Percentiles rank a stretch among this genome's conserved stretches.
These are phyloP conservation scores for Cymbopogon flexuosus DNA, from an alignment of 202 grass and related monocot species.

Conservation along the genomic window DNA sequence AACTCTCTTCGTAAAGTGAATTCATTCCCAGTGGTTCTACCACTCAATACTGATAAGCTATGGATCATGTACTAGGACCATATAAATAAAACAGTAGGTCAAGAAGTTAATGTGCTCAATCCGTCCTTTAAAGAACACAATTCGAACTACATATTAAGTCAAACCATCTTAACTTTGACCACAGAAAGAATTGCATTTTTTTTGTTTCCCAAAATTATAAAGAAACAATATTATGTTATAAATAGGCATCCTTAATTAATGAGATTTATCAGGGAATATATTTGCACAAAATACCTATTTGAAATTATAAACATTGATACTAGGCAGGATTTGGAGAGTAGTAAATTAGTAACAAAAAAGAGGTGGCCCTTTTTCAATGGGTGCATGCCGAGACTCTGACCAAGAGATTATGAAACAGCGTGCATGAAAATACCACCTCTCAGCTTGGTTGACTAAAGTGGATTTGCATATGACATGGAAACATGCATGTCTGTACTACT, in stretches of 20 bases:
- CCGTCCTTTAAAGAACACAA: accelerated
- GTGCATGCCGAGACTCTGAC: conserved; percentile 46
- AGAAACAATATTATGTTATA: background rate
- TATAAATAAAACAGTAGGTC: background rate
- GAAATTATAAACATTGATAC: background rate
- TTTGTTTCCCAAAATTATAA: background rate
- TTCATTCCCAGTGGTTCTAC: conserved; percentile 26
- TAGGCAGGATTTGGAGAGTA: no score
- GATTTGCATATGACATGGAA: conserved; percentile 31
- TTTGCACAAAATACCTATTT: background rate
- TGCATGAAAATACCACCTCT: conserved; percentile 9
- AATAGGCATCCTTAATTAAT: background rate
- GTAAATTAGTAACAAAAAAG: conserved; percentile 36
- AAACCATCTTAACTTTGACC: background rate
- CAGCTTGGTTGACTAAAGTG: conserved; percentile 19
- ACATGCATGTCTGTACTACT: conserved; percentile 21
- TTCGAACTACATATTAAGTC: background rate
- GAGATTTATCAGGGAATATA: background rate
- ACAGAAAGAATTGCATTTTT: background rate
- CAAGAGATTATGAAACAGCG: conserved; percentile 50
- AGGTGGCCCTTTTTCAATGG: conserved; percentile 37
- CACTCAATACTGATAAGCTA: conserved; percentile 25
- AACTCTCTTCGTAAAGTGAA: conserved; percentile 29
- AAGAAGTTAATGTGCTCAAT: conserved; percentile 13
- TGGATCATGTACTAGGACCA: background rate